Base-by-base conservation (phyloP, 2,329 filamentous ascomycete genomes). In the Aspergillus udagawae region DNA sequence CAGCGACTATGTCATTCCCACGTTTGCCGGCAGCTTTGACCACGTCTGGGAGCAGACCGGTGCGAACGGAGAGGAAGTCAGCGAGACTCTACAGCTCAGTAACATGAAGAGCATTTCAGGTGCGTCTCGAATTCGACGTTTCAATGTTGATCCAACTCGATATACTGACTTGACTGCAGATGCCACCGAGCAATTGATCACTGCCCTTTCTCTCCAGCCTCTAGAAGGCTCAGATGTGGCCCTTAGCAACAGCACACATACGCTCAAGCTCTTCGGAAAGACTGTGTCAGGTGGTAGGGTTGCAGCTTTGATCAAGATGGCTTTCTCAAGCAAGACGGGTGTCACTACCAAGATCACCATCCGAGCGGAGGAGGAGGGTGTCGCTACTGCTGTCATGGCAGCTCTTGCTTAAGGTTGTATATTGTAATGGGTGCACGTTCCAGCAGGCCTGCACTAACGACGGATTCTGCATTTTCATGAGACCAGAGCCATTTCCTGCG, bases 311-410 rank as follows among this genome's bases (percentile, higher is more conserved):
- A 86, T 97, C 63, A 86, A 92, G 76, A 96, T 99, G 92, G 94
- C 92, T 1, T 97, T 86, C 77, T 95, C 91, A 60, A 86, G 89
- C 68, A 96, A 95, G 83, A 88, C 88, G 51, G 94, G 94, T 53
- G 92, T 97, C 27, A 97, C 94, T 57, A 95, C 93, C 70, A 97
- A 97, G 84, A 91, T 99, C 67, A 90, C 88, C 53, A 90, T 93
- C 60, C 85, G 94, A 71, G 90, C 89, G 73, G 94, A 99, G 75
- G 94, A 99, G 77, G 91, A 94, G 72, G 91, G 91, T 55, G 86
- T 99, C 70, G 92, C 94, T 60, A 83, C 86, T 59, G 81, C 95
- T 74, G 86, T 97, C 59, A 84, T 97, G 72, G 90, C 86, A 65
- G 92, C 91, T 67, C 87, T 97, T 73, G 87, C 90, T 73, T 95